phyloP scores from a whole-genome alignment of 2,329 filamentous ascomycete species.

The Phaeosphaeriaceae sp. region DNA sequence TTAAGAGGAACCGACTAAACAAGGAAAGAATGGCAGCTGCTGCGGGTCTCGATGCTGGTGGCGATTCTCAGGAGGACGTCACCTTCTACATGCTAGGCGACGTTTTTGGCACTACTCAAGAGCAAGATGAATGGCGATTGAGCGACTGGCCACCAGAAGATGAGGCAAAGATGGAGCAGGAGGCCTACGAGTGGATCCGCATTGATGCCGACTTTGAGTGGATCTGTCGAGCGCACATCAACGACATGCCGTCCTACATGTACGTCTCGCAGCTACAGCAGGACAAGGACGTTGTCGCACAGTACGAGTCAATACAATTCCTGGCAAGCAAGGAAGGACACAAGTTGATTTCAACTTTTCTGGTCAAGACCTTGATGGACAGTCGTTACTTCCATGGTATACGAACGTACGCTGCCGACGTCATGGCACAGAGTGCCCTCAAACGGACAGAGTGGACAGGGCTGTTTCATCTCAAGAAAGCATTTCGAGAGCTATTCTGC shows the following conservation, averaged over 20 bases:
- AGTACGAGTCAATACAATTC: conserved; percentile 74
- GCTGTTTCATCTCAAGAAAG: conserved; percentile 80
- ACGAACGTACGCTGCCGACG: conserved; percentile 80
- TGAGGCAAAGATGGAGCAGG: conserved; percentile 89
- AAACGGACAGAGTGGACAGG: conserved; percentile 72
- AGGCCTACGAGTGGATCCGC: conserved; percentile 98
- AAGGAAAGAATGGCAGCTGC: conserved; percentile 76
- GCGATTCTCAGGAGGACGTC: conserved; percentile 75
- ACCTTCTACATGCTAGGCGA: conserved; percentile 92
- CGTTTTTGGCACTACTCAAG: conserved; percentile 81
- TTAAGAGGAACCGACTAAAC: conserved; percentile 85
- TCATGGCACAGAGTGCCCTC: conserved; percentile 75
- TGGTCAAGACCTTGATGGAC: conserved; percentile 89
- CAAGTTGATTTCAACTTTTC: conserved; percentile 84
- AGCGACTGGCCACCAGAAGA: conserved; percentile 89
- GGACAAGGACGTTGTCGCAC: conserved; percentile 94
- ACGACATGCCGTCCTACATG: conserved; percentile 93
- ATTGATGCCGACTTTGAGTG: conserved; percentile 99
- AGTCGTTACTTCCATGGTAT: conserved; percentile 93
- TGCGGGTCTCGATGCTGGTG: conserved; percentile 67
- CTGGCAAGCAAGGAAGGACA: conserved; percentile 72
- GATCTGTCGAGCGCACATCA: conserved; percentile 79
- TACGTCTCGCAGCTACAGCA: conserved; percentile 97
- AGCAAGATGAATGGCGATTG: conserved; percentile 82
- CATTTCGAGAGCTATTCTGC: conserved; percentile 89